Evolutionary conservation across 2,329 filamentous ascomycete genomes (phyloP).

Genomic region (Leptographium radiaticola): DNA sequence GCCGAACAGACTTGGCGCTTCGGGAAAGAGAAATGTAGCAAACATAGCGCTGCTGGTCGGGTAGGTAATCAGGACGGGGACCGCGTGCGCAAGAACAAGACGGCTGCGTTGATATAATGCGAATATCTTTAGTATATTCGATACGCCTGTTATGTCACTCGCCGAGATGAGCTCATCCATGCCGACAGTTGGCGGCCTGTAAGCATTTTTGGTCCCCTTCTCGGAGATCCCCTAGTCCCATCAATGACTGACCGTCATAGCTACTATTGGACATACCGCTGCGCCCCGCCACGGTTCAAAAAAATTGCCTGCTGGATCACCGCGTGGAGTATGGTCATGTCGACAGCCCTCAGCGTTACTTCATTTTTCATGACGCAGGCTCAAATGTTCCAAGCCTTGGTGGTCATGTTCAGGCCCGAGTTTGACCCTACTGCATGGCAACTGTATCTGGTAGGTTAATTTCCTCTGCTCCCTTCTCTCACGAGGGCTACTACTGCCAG

Average conservation of each 20-base stretch:
- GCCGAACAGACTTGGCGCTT: too few relatives aligned
- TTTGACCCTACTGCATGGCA: constrained; percentile 1
- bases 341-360: constrained; percentile 1
- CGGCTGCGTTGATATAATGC: too few relatives aligned
- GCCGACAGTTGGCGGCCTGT: constrained; percentile 4
- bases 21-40: too few relatives aligned
- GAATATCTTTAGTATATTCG: too few relatives aligned
- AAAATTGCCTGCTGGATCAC: constrained; percentile 4
- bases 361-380: constrained; percentile 6
- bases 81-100: too few relatives aligned
- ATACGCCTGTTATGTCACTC: background rate
- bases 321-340: constrained; percentile 6
- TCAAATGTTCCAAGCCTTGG: constrained; percentile 4
- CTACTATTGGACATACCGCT: constrained; percentile 4
- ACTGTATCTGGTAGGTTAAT: background rate
- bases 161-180: constrained; percentile 3
- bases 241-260: background rate
- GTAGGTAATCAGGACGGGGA: too few relatives aligned
- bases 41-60: too few relatives aligned
- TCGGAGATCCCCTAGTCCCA: background rate
- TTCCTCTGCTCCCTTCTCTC: background rate
- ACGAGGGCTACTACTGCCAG: background rate
- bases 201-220: background rate
- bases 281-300: constrained; percentile 1
- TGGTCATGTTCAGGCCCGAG: constrained; percentile 3